Evolutionary conservation across 495 filamentous ascomycete species (phyloP), one percentile per base, ranked within the genome.

Genomic region (Tetracladium setigerum): DNA sequence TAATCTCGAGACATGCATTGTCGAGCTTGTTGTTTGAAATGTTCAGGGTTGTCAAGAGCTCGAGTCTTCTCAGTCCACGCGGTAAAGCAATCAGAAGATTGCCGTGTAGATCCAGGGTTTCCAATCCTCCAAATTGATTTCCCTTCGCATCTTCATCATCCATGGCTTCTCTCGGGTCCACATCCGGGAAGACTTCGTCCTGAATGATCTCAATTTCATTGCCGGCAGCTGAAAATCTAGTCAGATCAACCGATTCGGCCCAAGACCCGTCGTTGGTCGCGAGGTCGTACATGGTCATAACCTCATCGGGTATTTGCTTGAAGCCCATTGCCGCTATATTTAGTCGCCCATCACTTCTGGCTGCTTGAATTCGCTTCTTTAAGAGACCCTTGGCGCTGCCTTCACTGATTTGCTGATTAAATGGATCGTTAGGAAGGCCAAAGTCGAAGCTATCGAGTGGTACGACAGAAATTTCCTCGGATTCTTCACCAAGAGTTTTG

Each of bases 231-330:
- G 90, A 79, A 40, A 99, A 78, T 45, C 84, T 81, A 8, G 83
- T 82, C n/a, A 99, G 69, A 61, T 97, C 94, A 12, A 99, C 89
- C 44, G 84, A 83, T 65, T 97, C 91, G 24, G 89, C 90, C 92
- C 92, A 98, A 36, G 83, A 74, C 15, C 77, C 69, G 27, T 70
- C 76, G 30, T 68, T 48, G 2, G 70, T 69, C 32, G 84, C 76
- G 5, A 86, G 68, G 48, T 83, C 82, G 59, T 96, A 98, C 92
- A 99, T 97, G 15, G 79, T 79, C 67, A 95, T 65, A 2, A 97
- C 87, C 55, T 91, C 88, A 0, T 73, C 63, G 1, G 92, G 94
- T 9, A 99, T 83, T 47, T 86, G 74, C 45, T 73, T 82, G 36
- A 99, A 64, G 10, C 81, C 80, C 76, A 97, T 76, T 1, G 84